phyloP scores from a whole-genome alignment of 1,284 basidiomycete species.

The Pterulicium gracile region DNA sequence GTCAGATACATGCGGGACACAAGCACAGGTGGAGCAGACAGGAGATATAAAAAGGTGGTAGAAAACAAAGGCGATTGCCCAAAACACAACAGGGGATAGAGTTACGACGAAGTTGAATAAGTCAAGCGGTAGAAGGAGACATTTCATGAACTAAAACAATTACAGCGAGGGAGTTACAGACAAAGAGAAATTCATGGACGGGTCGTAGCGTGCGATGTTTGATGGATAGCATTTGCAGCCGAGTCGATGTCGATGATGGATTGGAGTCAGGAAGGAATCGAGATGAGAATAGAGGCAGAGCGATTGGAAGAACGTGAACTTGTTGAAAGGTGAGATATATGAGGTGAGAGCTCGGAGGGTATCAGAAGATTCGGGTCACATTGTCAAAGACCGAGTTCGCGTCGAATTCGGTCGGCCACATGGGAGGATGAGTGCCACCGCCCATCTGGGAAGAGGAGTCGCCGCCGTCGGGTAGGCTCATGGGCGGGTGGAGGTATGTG shows the following conservation, averaged over 20 bases:
- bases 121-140: not conserved
- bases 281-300: not conserved
- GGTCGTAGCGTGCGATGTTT: not conserved
- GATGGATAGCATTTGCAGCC: not conserved
- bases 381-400: not conserved
- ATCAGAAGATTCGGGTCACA: not conserved
- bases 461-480: conserved; percentile 19
- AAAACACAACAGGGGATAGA: no score
- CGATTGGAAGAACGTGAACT: not conserved
- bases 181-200: not conserved
- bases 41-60: not conserved
- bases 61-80: not conserved
- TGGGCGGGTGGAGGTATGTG: conserved; percentile 47
- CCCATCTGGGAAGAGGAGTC: not conserved
- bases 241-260: not conserved
- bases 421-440: not conserved
- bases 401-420: not conserved
- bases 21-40: no score
- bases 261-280: no score
- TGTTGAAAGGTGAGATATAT: not conserved
- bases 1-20: no score
- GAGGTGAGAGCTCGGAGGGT: not conserved
- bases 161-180: not conserved
- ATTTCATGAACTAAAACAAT: not conserved
- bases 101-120: not conserved